Conservation (phyloP, 495 filamentous ascomycete genomes). For the Pseudoneurospora amorphoporcata region DNA sequence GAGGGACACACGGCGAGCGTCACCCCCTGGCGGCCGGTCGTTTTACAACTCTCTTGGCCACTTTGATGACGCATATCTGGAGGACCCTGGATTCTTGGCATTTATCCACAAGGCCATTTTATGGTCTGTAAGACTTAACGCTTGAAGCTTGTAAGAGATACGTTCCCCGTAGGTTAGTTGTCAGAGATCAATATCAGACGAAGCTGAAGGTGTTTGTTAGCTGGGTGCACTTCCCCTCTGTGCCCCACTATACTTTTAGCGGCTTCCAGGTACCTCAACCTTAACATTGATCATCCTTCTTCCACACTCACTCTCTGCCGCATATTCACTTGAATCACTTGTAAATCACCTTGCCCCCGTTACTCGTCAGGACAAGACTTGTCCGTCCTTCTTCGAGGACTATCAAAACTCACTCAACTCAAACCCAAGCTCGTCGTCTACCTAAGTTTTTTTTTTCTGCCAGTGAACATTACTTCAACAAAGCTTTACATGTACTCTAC, state of each 20-base stretch:
- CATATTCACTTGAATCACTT: neutral
- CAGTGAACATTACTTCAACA: neutral
- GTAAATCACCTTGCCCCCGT: neutral
- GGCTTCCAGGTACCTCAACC: neutral
- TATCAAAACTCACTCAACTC: neutral
- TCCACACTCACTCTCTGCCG: neutral
- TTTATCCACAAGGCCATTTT: slow-evolving; percentile 23
- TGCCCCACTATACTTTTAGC: neutral
- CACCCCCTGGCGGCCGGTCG: slow-evolving; percentile 26
- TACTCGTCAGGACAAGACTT: neutral
- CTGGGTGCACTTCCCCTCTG: neutral
- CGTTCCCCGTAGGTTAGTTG: neutral
- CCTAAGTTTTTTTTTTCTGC: neutral
- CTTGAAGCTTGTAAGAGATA: neutral
- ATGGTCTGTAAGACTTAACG: slow-evolving; percentile 16
- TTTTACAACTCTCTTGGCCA: slow-evolving; percentile 32
- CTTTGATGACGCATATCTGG: slow-evolving; percentile 27
- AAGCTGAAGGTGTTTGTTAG: neutral
- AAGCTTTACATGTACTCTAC: neutral
- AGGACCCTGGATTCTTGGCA: slow-evolving; percentile 22
- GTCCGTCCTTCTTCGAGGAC: neutral
- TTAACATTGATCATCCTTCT: neutral
- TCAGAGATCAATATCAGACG: neutral
- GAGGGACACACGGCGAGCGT: slow-evolving; percentile 19
- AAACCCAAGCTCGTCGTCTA: neutral